These are phyloP conservation scores for Eucalyptus leucophloia DNA, from an alignment of 345 rosid species.

Conservation along the genomic window DNA sequence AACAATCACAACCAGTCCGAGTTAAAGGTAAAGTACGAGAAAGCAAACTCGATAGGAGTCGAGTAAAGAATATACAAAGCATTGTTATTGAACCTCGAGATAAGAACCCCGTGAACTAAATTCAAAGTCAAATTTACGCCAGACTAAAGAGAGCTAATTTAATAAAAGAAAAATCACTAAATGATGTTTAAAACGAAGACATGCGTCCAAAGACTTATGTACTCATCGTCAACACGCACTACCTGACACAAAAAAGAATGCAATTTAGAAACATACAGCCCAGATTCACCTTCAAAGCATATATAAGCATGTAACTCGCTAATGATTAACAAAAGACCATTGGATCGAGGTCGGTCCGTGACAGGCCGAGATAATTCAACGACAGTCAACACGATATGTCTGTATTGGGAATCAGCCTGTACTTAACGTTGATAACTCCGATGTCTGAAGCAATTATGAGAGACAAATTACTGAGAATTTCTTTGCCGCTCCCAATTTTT, in stretches of 20 bases:
- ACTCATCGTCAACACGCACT: not conserved
- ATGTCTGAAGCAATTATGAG: not conserved
- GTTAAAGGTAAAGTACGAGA: not conserved
- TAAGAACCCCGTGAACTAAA: not conserved
- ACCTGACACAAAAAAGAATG: not conserved
- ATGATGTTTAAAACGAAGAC: not conserved
- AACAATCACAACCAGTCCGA: not conserved
- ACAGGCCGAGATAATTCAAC: not conserved
- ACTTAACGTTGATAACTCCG: not conserved
- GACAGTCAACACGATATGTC: not conserved
- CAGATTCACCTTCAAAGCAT: not conserved
- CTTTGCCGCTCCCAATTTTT: not conserved
- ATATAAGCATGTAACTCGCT: not conserved
- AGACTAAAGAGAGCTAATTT: not conserved
- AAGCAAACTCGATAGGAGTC: not conserved
- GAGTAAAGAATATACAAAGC: not conserved
- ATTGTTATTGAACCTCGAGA: not conserved
- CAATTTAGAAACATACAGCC: not conserved
- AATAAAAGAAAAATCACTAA: not conserved
- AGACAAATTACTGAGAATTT: not conserved
- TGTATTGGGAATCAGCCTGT: not conserved
- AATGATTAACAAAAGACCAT: not conserved
- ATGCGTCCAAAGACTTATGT: not conserved
- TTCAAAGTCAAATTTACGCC: not conserved
- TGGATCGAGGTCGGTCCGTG: not conserved